phyloP scores from a whole-genome alignment of 768 basidiomycete species.

The Chiua virens region DNA sequence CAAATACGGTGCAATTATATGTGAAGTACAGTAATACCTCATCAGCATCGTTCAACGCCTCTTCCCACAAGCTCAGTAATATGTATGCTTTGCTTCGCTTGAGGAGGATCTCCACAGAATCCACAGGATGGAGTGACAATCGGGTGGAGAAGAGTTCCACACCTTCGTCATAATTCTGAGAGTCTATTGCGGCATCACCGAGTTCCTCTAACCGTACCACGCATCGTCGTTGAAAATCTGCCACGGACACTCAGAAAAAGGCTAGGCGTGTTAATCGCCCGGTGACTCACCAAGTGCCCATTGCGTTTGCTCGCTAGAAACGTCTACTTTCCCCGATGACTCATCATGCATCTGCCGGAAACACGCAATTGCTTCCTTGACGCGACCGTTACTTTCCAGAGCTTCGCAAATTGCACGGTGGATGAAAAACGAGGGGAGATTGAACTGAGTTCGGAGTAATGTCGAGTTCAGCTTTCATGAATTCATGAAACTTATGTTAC shows the following conservation, averaged over 20 bases:
- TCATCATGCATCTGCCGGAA: conserved; percentile 3
- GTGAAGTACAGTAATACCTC: neutral
- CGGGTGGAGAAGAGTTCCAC: neutral
- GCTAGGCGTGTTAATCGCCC: accelerated
- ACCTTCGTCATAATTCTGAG: neutral
- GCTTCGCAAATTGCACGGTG: neutral
- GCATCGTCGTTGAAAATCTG: conserved; percentile 5
- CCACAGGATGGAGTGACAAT: neutral
- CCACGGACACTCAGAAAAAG: neutral
- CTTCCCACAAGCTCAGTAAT: neutral
- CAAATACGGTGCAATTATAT: neutral
- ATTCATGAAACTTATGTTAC: neutral
- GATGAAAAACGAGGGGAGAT: neutral
- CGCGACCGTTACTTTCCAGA: neutral
- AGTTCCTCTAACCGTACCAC: neutral
- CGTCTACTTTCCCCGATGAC: neutral
- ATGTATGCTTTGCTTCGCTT: neutral
- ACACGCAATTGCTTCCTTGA: neutral
- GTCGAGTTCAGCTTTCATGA: neutral
- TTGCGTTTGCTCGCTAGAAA: neutral
- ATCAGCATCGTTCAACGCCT: neutral
- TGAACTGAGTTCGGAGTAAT: neutral
- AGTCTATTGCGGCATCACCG: neutral
- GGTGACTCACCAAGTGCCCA: conserved; percentile 5
- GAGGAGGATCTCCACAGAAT: neutral